Conservation (phyloP, 352 stramenopile genomes). For the Pythium brachiatum region DNA sequence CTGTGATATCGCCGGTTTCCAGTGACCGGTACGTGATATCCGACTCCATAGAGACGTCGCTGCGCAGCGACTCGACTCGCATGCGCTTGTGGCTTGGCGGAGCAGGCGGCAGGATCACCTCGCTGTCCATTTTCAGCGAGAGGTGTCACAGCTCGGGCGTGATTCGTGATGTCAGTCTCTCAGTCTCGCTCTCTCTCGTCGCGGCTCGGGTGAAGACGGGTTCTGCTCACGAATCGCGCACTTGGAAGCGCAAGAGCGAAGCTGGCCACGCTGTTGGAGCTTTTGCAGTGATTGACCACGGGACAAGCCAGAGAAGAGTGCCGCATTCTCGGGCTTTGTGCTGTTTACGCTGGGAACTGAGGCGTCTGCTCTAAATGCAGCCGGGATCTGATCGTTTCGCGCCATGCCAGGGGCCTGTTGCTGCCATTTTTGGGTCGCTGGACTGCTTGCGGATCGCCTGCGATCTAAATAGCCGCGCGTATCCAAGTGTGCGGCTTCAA, state of each 20-base stretch:
- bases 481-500: neutral
- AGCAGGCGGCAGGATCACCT: slow-evolving; percentile 8
- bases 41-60: slow-evolving; percentile 41
- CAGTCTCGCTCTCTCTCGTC: neutral
- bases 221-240: neutral
- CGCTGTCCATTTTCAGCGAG: slow-evolving; percentile 17
- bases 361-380: neutral
- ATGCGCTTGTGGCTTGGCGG: slow-evolving; percentile 10
- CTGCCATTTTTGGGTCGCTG: neutral
- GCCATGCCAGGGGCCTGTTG: neutral
- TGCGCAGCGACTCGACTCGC: slow-evolving; percentile 34
- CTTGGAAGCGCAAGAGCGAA: neutral
- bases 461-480: neutral
- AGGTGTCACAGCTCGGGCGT: neutral
- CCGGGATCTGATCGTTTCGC: neutral
- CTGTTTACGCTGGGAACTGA: neutral
- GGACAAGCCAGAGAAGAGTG: neutral
- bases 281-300: neutral
- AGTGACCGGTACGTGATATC: slow-evolving; percentile 46
- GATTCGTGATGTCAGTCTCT: neutral
- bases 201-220: neutral
- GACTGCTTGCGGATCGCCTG: neutral
- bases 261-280: neutral
- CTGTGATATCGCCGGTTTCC: slow-evolving; percentile 37
- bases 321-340: slow-evolving; percentile 1